Conservation (phyloP, 352 stramenopile genomes). For the Globisporangium heterothallicum region DNA sequence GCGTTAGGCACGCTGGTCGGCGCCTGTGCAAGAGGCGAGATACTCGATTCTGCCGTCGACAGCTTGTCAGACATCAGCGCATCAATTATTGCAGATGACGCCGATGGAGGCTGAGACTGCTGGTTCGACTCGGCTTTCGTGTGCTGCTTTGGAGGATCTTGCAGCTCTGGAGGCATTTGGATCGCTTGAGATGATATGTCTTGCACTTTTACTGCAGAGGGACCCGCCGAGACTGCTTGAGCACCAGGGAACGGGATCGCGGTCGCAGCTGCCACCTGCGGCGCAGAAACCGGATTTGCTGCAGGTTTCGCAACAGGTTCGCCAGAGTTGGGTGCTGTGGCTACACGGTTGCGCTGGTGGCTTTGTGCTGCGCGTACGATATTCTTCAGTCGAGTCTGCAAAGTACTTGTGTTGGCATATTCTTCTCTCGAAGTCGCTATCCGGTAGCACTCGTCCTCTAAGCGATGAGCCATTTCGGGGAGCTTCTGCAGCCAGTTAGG, state of each 20-base stretch:
- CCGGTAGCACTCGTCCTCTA: conserved; percentile 96
- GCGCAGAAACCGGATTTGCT: conserved; percentile 11
- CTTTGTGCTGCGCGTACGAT: conserved; percentile 86
- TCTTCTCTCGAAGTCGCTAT: conserved; percentile 86
- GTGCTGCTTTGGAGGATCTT: conserved; percentile 33
- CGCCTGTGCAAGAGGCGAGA: conserved; percentile 21
- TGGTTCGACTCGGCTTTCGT: conserved; percentile 29
- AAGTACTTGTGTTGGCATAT: conserved; percentile 93
- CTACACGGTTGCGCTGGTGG: conserved; percentile 40
- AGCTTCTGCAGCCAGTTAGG: conserved; percentile 96
- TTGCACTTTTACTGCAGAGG: conserved; percentile 12
- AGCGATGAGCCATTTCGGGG: conserved; percentile 95
- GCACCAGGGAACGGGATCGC: conserved; percentile 59
- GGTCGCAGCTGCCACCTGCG: conserved; percentile 14
- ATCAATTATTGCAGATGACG: conserved; percentile 33
- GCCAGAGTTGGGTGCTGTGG: conserved; percentile 21
- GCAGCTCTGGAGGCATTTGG: conserved; percentile 72
- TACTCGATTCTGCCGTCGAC: conserved; percentile 28
- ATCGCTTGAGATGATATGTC: conserved; percentile 48
- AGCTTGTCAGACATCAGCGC: conserved; percentile 39
- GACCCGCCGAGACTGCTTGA: conserved; percentile 27
- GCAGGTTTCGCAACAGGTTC: conserved; percentile 15
- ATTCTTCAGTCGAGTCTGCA: conserved; percentile 94
- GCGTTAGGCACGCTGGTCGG: conserved; percentile 2
- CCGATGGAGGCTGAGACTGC: conserved; percentile 12